Conservation (phyloP, 176 grass and related monocot species). For the Ensete glaucum region DNA sequence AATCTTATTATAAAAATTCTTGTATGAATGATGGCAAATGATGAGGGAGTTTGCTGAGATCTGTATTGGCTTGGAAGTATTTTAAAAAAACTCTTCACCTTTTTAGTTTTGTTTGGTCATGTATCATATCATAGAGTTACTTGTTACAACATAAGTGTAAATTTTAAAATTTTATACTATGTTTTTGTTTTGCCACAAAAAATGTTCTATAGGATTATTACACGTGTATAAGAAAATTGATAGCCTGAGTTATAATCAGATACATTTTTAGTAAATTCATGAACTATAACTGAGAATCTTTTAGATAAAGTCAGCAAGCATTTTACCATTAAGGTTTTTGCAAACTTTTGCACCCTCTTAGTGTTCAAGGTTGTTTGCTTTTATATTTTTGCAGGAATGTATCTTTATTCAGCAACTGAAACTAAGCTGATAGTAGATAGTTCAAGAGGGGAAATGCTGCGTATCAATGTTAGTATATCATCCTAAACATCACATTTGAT, state of each 20-base stretch:
- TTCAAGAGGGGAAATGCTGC: constrained; percentile 91
- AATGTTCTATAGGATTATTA: not conserved
- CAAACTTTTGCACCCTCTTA: constrained; percentile 8
- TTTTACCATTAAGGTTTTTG: constrained; percentile 1
- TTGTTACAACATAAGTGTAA: not conserved
- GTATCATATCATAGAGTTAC: not conserved
- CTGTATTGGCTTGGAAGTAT: not conserved
- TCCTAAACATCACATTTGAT: not conserved
- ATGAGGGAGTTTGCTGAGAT: not conserved
- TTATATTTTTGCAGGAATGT: constrained; percentile 59
- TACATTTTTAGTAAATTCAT: too few relatives aligned
- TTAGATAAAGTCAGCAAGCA: not conserved
- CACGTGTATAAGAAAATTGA: not conserved
- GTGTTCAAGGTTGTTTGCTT: constrained; percentile 2
- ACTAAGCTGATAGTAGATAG: constrained; percentile 96
- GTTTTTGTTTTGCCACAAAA: not conserved
- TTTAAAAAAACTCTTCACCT: not conserved
- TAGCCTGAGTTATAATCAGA: too few relatives aligned
- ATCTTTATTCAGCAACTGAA: constrained; percentile 79
- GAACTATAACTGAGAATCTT: too few relatives aligned
- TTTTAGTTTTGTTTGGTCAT: not conserved
- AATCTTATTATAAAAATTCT: not conserved
- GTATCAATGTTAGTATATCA: constrained; percentile 68
- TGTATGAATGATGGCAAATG: not conserved
- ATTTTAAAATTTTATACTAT: not conserved